Evolutionary conservation across 352 stramenopile species (phyloP).

Genomic region (Phytopythium ostracodes): DNA sequence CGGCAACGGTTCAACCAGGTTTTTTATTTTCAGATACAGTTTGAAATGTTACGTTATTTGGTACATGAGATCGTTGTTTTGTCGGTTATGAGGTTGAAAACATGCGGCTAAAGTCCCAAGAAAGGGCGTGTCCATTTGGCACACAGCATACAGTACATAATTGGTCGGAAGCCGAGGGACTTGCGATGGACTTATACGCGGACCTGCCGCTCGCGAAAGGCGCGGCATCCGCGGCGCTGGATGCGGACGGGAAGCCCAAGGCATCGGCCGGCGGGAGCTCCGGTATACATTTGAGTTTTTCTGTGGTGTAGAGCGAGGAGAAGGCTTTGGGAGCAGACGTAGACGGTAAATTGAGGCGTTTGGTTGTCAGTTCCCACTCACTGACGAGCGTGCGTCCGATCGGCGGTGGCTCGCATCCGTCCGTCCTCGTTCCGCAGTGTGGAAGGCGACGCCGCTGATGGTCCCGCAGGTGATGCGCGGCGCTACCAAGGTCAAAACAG

Average conservation of each 20-base stretch:
- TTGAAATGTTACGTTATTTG: no score
- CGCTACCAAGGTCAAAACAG: slow-evolving; percentile 28
- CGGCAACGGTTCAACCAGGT: no score
- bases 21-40: no score
- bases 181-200: slow-evolving; percentile 71
- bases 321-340: background rate
- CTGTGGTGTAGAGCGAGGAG: background rate
- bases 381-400: background rate
- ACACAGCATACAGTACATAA: background rate
- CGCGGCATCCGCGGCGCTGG: slow-evolving; percentile 41
- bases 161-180: no score
- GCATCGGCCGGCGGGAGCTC: slow-evolving; percentile 21
- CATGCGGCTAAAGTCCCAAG: no score
- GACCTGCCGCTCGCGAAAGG: slow-evolving; percentile 70
- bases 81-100: background rate
- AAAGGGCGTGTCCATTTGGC: background rate
- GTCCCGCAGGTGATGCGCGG: slow-evolving; percentile 35
- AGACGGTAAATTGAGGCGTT: background rate
- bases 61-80: background rate
- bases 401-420: background rate
- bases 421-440: slow-evolving; percentile 31
- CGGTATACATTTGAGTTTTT: slow-evolving; percentile 10
- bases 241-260: slow-evolving; percentile 48
- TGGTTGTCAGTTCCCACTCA: background rate
- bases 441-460: slow-evolving; percentile 41